Evolutionary conservation across 495 filamentous ascomycete genomes (phyloP).

Genomic region (Penicillium riverlandense): DNA sequence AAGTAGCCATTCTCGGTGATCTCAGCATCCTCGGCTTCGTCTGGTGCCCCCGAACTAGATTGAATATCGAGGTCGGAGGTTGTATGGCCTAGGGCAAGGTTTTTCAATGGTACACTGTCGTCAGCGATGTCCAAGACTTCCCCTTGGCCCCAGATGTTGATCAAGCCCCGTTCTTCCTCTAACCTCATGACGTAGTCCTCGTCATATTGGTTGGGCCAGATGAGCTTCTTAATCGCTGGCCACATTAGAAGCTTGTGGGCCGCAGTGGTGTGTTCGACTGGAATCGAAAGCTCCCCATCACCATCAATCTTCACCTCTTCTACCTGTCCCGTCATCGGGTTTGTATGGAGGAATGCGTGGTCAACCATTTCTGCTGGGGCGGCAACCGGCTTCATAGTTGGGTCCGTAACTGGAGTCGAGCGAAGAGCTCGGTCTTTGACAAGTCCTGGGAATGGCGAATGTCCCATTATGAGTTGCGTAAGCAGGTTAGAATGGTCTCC

Average conservation of each 20-base stretch:
- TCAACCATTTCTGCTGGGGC: no score
- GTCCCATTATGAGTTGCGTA: background rate
- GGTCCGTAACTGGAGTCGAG: constrained; percentile 4
- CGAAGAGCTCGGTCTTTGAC: no score
- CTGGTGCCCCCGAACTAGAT: background rate
- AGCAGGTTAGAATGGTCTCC: constrained; percentile 6
- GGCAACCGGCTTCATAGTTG: constrained; percentile 1
- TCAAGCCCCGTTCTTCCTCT: constrained; percentile 68
- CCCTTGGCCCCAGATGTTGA: constrained; percentile 72
- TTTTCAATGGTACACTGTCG: constrained; percentile 15
- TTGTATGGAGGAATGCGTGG: no score
- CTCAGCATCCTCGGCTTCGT: constrained; percentile 29
- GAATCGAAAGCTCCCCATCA: constrained; percentile 57
- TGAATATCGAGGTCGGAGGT: background rate
- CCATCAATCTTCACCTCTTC: constrained; percentile 6
- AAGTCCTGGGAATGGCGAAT: no score
- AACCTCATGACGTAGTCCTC: constrained; percentile 64
- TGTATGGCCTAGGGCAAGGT: constrained; percentile 4
- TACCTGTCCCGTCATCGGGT: no score
- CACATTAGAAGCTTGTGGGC: constrained; percentile 72
- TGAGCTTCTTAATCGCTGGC: constrained; percentile 54
- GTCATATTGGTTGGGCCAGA: constrained; percentile 38
- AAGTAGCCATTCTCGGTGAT: background rate
- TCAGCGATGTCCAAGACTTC: constrained; percentile 54
- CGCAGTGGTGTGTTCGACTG: constrained; percentile 71